Base-by-base conservation (phyloP, 31 red algal species). In the Odonthalia washingtoniensis region DNA sequence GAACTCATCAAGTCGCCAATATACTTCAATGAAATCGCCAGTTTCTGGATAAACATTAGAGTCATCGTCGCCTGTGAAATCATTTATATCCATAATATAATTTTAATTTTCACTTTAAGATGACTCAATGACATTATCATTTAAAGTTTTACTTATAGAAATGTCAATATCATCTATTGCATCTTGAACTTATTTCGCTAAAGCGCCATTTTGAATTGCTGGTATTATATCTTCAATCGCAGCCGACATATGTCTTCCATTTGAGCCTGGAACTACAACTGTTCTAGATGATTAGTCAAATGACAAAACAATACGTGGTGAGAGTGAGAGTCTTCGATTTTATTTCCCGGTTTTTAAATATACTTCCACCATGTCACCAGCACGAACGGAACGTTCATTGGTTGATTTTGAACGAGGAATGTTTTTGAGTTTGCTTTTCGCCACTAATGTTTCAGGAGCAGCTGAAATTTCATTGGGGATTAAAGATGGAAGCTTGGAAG, bases 281-380 rank as follows among this genome's bases (percentile, higher is more conserved):
- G n/a, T n/a, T n/a, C n/a, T n/a, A 21, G 49, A 57, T 21, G 49
- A 57, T 57, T 57, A 21, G 49, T 57, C 49, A 9, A 57, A 57
- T 14, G 49, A 57, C 49, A 57, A 21, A 21, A 57, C 49, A 57
- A 21, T 14, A 9, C 49, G 12, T 9, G 49, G 49, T 21, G 49
- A 57, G 12, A 57, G 21, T 21, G 12, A 72, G 14, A 18, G 9
- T 18, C 67, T 26, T 28, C 27, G 9, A 18, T 72, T 72, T 36
- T 12, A 6, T 12, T 18, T 18, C 9, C 9, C 14, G 9, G 6
- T 6, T 30, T 36, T 30, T 6, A 72, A 6, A 26, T 72, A 72
- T 12, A 72, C 67, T 12, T 72, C 28, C 28, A 72, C 67, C 9
- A 72, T 12, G 33, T 72, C 67, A 30, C 67, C 67, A 72, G 33